A percentile compares a stretch with the other conserved stretches of the same genome.
These are phyloP conservation scores for Saururus chinensis DNA, from an alignment of 164 flowering plant species.

Conservation along the genomic window DNA sequence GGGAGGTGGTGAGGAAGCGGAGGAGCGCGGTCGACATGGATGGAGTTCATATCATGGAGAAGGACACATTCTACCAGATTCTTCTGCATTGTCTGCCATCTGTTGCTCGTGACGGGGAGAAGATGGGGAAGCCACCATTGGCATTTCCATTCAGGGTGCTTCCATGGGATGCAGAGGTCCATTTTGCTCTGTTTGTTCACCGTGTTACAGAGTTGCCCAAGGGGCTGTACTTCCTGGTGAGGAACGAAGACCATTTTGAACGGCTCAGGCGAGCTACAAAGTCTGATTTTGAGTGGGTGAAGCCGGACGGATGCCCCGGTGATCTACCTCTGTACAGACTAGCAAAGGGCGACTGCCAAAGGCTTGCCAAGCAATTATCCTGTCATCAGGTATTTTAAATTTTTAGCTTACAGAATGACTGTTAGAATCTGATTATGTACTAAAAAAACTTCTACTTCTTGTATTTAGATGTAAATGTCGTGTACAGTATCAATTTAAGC, in stretches of 20 bases:
- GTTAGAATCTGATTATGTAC: neutral
- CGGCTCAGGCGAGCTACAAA: slow-evolving; percentile 45
- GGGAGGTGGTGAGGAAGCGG: slow-evolving; percentile 75
- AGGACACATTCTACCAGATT: slow-evolving; percentile 76
- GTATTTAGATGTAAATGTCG: too few species aligned
- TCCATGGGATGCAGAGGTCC: slow-evolving; percentile 79
- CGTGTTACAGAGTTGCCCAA: slow-evolving; percentile 55
- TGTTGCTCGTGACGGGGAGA: slow-evolving; percentile 33
- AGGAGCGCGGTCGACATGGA: slow-evolving; percentile 99
- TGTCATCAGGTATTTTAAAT: slow-evolving; percentile 66
- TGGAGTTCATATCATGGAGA: slow-evolving; percentile 45
- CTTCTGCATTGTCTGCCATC: slow-evolving; percentile 86
- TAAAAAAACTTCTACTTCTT: too few species aligned
- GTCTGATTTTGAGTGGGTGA: slow-evolving; percentile 66
- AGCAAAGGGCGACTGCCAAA: slow-evolving; percentile 40
- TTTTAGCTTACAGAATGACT: neutral
- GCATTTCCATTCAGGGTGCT: slow-evolving; percentile 80
- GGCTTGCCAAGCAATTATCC: slow-evolving; percentile 53
- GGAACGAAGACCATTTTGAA: slow-evolving; percentile 71
- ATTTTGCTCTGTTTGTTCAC: slow-evolving; percentile 80
- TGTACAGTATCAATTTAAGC: too few species aligned
- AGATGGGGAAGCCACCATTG: slow-evolving; percentile 47
- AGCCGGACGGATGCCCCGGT: slow-evolving; percentile 85
- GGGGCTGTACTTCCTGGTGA: slow-evolving; percentile 88
- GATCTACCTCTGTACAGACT: slow-evolving; percentile 76